A percentile compares a stretch with the other conserved stretches of the same genome.
Evolutionary conservation across 495 filamentous ascomycete genomes (phyloP).

Genomic region (Oleoguttula mirabilis): DNA sequence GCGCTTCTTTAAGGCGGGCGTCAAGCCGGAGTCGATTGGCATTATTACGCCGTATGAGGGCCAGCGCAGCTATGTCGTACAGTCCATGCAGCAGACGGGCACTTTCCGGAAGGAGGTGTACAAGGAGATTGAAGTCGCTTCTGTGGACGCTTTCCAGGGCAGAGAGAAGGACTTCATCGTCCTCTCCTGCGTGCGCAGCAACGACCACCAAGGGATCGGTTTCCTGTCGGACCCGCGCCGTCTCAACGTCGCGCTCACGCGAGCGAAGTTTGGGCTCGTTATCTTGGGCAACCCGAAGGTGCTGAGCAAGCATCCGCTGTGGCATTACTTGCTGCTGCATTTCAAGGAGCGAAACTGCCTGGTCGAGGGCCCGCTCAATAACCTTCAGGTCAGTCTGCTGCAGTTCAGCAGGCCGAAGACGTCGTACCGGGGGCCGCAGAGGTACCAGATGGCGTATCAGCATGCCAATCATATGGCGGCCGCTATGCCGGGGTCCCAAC

Average conservation of each 20-base stretch:
- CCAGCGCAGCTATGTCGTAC: conserved; percentile 95
- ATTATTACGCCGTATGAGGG: conserved; percentile 99
- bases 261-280: conserved; percentile 89
- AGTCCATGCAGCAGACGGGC: conserved; percentile 94
- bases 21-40: conserved; percentile 81
- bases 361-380: conserved; percentile 92
- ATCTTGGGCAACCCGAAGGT: conserved; percentile 98
- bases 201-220: conserved; percentile 97
- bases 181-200: conserved; percentile 93
- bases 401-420: conserved; percentile 93
- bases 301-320: conserved; percentile 90
- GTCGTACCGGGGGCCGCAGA: conserved; percentile 79
- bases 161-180: conserved; percentile 99
- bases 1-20: conserved; percentile 98
- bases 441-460: conserved; percentile 75
- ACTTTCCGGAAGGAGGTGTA: conserved; percentile 97
- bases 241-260: conserved; percentile 96
- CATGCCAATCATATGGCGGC: conserved; percentile 46
- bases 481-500: conserved; percentile 29
- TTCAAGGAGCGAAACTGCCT: conserved; percentile 97
- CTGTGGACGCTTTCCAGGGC: conserved; percentile 97
- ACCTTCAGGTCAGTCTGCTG: conserved; percentile 84
- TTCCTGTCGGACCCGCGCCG: conserved; percentile 97
- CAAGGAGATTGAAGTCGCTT: conserved; percentile 97
- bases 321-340: conserved; percentile 91